Evolutionary conservation across 495 filamentous ascomycete species (phyloP).

Genomic region (Acidomyces sp.): DNA sequence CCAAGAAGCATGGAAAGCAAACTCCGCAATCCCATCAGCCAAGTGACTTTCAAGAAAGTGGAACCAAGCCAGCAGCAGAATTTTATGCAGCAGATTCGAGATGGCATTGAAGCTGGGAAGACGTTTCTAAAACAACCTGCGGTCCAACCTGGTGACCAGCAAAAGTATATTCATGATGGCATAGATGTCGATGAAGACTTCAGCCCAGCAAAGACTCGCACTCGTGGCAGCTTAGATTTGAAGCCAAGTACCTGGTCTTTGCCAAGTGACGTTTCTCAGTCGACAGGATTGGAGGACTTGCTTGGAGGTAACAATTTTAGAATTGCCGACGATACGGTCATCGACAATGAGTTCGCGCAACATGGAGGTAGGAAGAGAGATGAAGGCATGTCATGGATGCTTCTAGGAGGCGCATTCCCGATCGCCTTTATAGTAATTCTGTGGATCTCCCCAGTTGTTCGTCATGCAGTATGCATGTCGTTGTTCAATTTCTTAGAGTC

Average conservation of each 20-base stretch:
- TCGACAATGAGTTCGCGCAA: too few relatives aligned
- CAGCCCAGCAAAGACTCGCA: constrained; percentile 13
- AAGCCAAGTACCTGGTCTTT: constrained; percentile 8
- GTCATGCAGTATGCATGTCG: too few relatives aligned
- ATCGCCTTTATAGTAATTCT: too few relatives aligned
- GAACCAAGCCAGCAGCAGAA: constrained; percentile 32
- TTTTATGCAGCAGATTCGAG: constrained; percentile 31
- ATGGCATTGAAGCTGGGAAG: constrained; percentile 10
- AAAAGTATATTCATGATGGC: background rate
- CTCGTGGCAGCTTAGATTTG: constrained; percentile 8
- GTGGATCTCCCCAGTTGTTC: too few relatives aligned
- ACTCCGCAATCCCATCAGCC: constrained; percentile 46
- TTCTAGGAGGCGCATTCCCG: too few relatives aligned
- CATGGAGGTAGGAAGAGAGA: too few relatives aligned
- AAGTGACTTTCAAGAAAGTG: constrained; percentile 27
- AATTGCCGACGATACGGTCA: constrained; percentile 11
- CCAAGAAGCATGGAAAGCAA: constrained; percentile 19
- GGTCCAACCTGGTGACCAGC: background rate
- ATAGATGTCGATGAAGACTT: constrained; percentile 11
- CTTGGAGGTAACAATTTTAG: constrained; percentile 14
- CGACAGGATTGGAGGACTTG: constrained; percentile 18
- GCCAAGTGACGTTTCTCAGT: constrained; percentile 1
- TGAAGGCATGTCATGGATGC: too few relatives aligned
- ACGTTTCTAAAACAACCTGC: background rate
- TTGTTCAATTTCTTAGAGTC: too few relatives aligned